A percentile compares a stretch with the other conserved stretches of the same genome.
Conservation (phyloP, 306 rosid genomes). For the Glycyrrhiza uralensis region DNA sequence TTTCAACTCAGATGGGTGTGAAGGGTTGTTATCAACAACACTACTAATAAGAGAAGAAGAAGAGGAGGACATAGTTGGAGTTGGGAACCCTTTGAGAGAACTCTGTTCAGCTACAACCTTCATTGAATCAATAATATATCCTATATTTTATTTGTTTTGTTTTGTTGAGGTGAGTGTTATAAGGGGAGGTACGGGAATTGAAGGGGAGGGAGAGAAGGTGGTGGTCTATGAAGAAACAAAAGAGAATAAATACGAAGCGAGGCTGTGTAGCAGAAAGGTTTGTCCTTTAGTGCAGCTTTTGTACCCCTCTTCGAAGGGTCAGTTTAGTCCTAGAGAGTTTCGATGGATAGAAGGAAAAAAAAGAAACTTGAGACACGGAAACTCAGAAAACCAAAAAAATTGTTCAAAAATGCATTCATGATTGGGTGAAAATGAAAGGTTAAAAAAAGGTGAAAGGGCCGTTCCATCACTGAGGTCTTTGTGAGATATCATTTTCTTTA, state of each 20-base stretch:
- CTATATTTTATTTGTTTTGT: neutral
- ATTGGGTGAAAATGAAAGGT: conserved; percentile 70
- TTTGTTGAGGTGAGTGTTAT: neutral
- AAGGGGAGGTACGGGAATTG: neutral
- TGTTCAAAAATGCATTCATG: conserved; percentile 59
- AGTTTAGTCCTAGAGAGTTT: conserved; percentile 59
- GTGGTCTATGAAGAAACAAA: conserved; percentile 36
- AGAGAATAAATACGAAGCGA: conserved; percentile 61
- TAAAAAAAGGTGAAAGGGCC: conserved; percentile 31
- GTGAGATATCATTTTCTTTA: conserved; percentile 46
- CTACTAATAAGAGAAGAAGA: conserved; percentile 31
- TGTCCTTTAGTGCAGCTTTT: conserved; percentile 68
- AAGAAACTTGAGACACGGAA: conserved; percentile 40
- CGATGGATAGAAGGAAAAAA: conserved; percentile 57
- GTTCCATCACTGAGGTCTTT: conserved; percentile 20
- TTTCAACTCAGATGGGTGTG: conserved; percentile 12
- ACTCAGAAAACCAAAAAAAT: conserved; percentile 40
- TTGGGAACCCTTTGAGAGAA: conserved; percentile 18
- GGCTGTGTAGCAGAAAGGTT: conserved; percentile 42
- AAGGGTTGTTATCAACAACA: conserved; percentile 1
- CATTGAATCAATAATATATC: conserved; percentile 10
- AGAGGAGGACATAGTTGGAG: conserved; percentile 28
- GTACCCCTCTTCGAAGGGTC: conserved; percentile 36
- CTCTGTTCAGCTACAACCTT: conserved; percentile 11
- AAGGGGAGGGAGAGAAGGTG: conserved; percentile 1